These are phyloP conservation scores for Fusarium equiseti DNA, from an alignment of 2,329 filamentous ascomycete species.

Conservation along the genomic window DNA sequence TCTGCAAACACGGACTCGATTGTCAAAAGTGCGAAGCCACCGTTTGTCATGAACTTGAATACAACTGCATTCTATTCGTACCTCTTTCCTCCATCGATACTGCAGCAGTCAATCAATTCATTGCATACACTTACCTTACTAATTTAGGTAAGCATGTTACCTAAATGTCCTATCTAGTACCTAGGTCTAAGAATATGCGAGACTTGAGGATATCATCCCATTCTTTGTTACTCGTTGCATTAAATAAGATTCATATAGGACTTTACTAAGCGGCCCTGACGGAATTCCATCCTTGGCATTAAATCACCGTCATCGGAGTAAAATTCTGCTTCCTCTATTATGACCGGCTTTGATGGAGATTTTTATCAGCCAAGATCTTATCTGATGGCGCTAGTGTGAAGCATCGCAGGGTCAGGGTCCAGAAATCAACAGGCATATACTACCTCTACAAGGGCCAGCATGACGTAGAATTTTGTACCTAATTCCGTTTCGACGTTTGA, in stretches of 20 bases:
- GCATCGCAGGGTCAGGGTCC: slow-evolving; percentile 8
- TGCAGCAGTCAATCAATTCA: not conserved
- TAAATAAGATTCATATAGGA: not conserved
- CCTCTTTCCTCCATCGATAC: not conserved
- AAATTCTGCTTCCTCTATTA: not conserved
- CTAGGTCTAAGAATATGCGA: not conserved
- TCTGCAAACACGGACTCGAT: not conserved
- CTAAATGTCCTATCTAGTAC: no score
- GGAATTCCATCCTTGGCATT: slow-evolving; percentile 4
- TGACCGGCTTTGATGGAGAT: not conserved
- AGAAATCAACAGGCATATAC: not conserved
- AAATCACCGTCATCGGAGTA: not conserved
- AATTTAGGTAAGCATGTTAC: no score
- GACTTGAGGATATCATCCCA: not conserved
- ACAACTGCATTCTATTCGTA: fast-evolving
- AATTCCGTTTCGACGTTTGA: not conserved
- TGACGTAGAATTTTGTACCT: not conserved
- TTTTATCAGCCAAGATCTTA: slow-evolving; percentile 22
- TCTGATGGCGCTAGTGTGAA: slow-evolving; percentile 10
- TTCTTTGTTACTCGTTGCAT: not conserved
- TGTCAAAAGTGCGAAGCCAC: not conserved
- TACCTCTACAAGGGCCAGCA: not conserved
- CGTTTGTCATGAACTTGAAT: not conserved
- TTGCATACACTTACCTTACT: not conserved
- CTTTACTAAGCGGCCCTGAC: not conserved